These are phyloP conservation scores for Populus hybrid DNA, from an alignment of 441 rosid species.

Conservation along the genomic window DNA sequence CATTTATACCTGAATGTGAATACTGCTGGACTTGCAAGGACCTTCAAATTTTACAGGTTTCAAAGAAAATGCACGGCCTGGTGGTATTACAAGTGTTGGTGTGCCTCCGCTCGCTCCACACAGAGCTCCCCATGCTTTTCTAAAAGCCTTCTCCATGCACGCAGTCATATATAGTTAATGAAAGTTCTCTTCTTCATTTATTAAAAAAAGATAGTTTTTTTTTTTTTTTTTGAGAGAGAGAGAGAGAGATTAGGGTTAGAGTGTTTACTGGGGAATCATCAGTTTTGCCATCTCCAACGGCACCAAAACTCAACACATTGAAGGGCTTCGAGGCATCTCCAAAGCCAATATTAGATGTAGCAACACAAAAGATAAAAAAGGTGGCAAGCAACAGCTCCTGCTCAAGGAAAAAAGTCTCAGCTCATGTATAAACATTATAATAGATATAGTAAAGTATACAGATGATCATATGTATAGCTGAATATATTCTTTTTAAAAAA, in stretches of 20 bases:
- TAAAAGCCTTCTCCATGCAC: conserved; percentile 25
- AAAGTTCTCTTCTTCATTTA: background rate
- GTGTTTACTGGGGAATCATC: conserved; percentile 28
- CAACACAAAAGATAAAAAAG: background rate
- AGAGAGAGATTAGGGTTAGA: background rate
- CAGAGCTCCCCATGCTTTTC: conserved; percentile 29
- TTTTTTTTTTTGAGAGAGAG: background rate
- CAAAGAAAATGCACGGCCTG: conserved; percentile 13
- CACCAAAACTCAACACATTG: conserved; percentile 25
- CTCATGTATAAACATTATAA: no score
- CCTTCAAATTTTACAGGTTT: conserved; percentile 25
- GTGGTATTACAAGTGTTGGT: conserved; percentile 26
- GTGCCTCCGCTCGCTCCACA: conserved; percentile 15
- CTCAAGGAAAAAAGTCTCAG: background rate
- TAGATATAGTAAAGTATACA: no score
- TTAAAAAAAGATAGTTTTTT: background rate
- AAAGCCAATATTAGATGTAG: background rate
- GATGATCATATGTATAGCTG: no score
- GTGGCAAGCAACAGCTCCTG: background rate
- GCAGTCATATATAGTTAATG: background rate
- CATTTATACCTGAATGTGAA: conserved; percentile 24
- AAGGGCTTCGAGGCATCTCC: conserved; percentile 6
- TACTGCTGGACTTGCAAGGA: conserved; percentile 29
- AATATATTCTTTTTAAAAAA: no score
- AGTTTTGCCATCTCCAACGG: conserved; percentile 28